Base-by-base conservation (phyloP, 805 yeast species). In the Saccharomycopsis javanensis region DNA sequence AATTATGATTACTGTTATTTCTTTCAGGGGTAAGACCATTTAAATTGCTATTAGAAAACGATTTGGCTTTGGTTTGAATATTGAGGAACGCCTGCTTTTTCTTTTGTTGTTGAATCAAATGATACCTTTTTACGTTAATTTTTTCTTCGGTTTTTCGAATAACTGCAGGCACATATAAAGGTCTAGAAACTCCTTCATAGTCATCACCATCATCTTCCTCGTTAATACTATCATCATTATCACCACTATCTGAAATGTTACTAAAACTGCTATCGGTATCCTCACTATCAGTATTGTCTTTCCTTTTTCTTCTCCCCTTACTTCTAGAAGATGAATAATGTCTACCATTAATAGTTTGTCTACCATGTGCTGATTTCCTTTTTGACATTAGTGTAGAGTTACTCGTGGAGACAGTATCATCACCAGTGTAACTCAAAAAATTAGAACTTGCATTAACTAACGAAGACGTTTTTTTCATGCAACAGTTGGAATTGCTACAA, bases 101-200 rank as follows among this genome's bases (percentile, higher is more conserved):
- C 54, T 51, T 48, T 45, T 54, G 57, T 31, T 54, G 56, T 25
- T 56, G 61, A 16, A 52, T 55, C 13, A 38, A 20, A 37, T 60
- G 58, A 50, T 55, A 60, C 20, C 58, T 60, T 28, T 54, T 23
- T n/a, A 51, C 38, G 28, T 51, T 53, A 23, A 60, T 60, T 15
- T 31, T 51, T 30, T 60, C 62, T 53, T 60, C 58, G 18, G 62
- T 60, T 37, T 53, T 54, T 67, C 75, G 70, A 51, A 81, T 69
- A 13, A 81, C 86, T 0, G 85, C 85, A 2, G 86, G 86, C 0
- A 80, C 75, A 59, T 80, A 81, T 73, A 81, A 68, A 7, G 85
- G 85, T 58, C 79, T 75, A 57, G 82, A 68, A 20, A 60, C 50
- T 8, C 62, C 62, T 46, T 60, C 62, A 8, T 57, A 60, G 13